phyloP scores from a whole-genome alignment of 179 eudicot genomes.

The Actinidia arguta region DNA sequence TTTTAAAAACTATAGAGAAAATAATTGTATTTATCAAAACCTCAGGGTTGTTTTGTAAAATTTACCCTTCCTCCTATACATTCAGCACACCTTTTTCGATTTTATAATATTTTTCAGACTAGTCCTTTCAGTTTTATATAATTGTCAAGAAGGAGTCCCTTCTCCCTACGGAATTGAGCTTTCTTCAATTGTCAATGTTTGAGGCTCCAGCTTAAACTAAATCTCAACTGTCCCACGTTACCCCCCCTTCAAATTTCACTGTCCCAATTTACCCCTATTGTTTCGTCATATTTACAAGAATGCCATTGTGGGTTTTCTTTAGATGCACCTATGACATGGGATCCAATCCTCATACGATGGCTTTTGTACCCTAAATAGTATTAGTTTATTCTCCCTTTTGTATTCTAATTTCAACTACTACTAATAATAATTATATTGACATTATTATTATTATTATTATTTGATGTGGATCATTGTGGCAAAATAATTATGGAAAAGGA shows the following conservation, averaged over 20 bases:
- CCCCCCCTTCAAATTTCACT: conserved; percentile 21
- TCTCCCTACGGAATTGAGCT: conserved; percentile 25
- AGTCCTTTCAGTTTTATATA: conserved; percentile 11
- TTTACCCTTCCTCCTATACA: too few relatives aligned
- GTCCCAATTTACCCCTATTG: conserved; percentile 22
- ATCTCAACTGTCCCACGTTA: conserved; percentile 43
- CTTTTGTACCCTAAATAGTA: too few relatives aligned
- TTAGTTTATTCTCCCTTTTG: too few relatives aligned
- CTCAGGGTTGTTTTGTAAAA: too few relatives aligned
- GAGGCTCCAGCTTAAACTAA: conserved; percentile 37
- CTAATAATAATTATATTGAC: too few relatives aligned
- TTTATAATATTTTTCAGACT: too few relatives aligned
- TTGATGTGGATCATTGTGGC: not conserved
- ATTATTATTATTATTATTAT: too few relatives aligned
- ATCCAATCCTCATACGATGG: too few relatives aligned
- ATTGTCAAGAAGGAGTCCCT: conserved; percentile 19
- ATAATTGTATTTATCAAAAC: too few relatives aligned
- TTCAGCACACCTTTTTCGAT: too few relatives aligned
- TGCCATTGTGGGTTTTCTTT: not conserved
- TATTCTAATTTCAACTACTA: too few relatives aligned
- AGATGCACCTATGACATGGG: conserved; percentile 26
- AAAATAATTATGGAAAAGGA: not conserved
- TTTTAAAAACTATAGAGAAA: too few relatives aligned
- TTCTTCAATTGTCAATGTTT: conserved; percentile 49
- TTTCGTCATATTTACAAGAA: not conserved